These are phyloP conservation scores for Wickerhamomyces sp. DNA, from an alignment of 1,139 yeast genomes.

Conservation along the genomic window DNA sequence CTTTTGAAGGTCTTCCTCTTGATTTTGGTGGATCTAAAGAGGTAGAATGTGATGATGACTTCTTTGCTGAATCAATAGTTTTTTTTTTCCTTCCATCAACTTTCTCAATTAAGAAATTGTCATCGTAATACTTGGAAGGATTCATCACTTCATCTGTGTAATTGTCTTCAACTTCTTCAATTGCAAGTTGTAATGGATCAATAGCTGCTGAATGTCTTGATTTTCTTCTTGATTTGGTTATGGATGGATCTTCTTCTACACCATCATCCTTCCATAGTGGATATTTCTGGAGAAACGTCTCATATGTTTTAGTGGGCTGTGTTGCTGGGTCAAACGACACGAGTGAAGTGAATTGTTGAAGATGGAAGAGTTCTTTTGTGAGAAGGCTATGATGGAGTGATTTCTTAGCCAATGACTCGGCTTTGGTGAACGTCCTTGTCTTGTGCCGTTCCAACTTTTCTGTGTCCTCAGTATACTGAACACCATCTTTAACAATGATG, in stretches of 20 bases:
- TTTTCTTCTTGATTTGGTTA: constrained; percentile 24
- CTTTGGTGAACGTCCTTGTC: constrained; percentile 3
- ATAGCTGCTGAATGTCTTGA: constrained; percentile 11
- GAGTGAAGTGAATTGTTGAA: constrained; percentile 36
- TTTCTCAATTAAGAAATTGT: constrained; percentile 11
- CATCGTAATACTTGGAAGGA: constrained; percentile 18
- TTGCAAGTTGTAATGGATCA: constrained; percentile 23
- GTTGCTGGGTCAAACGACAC: constrained; percentile 32
- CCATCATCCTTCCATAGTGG: constrained; percentile 16
- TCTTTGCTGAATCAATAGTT: background rate
- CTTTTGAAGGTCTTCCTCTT: constrained; percentile 1
- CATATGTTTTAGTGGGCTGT: constrained; percentile 16
- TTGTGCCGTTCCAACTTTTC: constrained; percentile 1
- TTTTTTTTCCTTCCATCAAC: constrained; percentile 1
- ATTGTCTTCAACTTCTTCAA: constrained; percentile 18
- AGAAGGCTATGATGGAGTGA: constrained; percentile 29
- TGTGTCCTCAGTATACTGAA: constrained; percentile 4
- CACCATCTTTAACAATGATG: constrained; percentile 2
- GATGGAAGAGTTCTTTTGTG: constrained; percentile 39
- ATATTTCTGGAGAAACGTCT: constrained; percentile 22
- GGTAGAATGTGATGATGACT: background rate
- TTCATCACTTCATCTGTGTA: constrained; percentile 13
- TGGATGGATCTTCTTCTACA: constrained; percentile 12
- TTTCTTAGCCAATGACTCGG: constrained; percentile 26
- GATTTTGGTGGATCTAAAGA: background rate